Evolutionary conservation across 2,329 filamentous ascomycete genomes (phyloP), one percentile per base, ranked within the genome.

Genomic region (Diaporthe ampelina): DNA sequence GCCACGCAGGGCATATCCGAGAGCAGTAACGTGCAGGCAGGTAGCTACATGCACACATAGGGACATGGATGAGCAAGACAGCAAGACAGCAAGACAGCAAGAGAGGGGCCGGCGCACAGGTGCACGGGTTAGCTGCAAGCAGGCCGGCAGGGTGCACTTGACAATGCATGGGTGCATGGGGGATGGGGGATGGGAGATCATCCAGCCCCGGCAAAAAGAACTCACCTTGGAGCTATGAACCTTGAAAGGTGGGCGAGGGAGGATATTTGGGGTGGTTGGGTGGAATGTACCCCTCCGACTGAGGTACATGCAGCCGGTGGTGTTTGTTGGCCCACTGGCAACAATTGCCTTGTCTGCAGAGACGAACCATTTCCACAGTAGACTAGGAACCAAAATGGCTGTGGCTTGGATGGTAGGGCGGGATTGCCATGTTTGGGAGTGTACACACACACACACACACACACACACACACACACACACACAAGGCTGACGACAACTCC

Each of bases 211-310:
- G 43, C 26, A 32, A 71, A 52, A 37, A 71, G 40, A 71, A 43
- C n/a, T 71, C 29, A 19, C 61, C 61, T 50, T 43, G 59, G 59
- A 61, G 69, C 69, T 71, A 40, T 71, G 69, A 61, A 61, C 56
- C 57, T 61, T 54, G 69, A 71, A 32, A 52, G 56, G 69, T 61
- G 40, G 69, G 69, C 13, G 32, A 61, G 69, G 56, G 15, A 40
- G 37, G 37, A 40, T 45, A 54, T 61, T 61, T 71, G 29, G 56
- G 69, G 69, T 61, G 69, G 69, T 59, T 61, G 69, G 69, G 45
- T 45, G 54, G 45, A 67, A 67, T 67, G 63, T 67, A 67, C 26
- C 63, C 21, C 29, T 37, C 63, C 21, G 32, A 26, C 45, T 19
- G 45, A 67, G 63, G 63, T 67, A 67, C 63, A 45, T 48, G 19